phyloP scores from a whole-genome alignment of 257 asterid genomes.

The Scutellaria barbata region DNA sequence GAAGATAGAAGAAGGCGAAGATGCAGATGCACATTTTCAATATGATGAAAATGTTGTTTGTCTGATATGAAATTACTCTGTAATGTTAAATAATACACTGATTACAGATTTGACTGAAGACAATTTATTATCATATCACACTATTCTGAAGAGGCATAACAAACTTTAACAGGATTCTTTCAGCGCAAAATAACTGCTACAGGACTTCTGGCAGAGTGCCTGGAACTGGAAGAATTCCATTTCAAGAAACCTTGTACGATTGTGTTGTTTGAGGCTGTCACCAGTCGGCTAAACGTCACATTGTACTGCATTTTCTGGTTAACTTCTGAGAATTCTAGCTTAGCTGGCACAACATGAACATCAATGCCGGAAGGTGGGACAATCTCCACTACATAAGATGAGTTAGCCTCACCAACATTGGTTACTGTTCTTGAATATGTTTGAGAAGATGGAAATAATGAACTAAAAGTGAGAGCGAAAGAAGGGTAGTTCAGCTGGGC shows the following conservation, averaged over 20 bases:
- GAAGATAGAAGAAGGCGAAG: too few species aligned
- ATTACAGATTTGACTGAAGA: too few species aligned
- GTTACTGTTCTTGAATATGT: conserved; percentile 42
- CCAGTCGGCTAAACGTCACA: conserved; percentile 38
- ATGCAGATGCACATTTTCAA: too few species aligned
- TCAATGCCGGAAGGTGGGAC: conserved; percentile 38
- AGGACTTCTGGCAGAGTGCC: conserved; percentile 44
- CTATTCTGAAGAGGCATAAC: background rate
- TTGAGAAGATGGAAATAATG: conserved; percentile 31
- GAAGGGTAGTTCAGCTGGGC: conserved; percentile 54
- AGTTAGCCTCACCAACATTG: conserved; percentile 18
- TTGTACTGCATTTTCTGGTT: conserved; percentile 44
- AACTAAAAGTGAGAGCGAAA: conserved; percentile 34
- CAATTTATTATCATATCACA: too few species aligned
- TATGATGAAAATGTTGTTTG: too few species aligned
- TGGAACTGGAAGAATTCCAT: conserved; percentile 25
- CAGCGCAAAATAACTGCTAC: conserved; percentile 17
- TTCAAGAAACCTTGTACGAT: conserved; percentile 43
- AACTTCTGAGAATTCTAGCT: conserved; percentile 31
- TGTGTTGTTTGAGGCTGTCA: background rate
- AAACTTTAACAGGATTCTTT: background rate
- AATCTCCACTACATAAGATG: conserved; percentile 35
- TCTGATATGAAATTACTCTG: too few species aligned
- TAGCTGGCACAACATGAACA: conserved; percentile 41
- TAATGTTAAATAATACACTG: too few species aligned